A percentile compares a stretch with the other conserved stretches of the same genome.
These are phyloP conservation scores for Fallopia convolvulus DNA, from an alignment of 148 eudicot genomes.

Conservation along the genomic window DNA sequence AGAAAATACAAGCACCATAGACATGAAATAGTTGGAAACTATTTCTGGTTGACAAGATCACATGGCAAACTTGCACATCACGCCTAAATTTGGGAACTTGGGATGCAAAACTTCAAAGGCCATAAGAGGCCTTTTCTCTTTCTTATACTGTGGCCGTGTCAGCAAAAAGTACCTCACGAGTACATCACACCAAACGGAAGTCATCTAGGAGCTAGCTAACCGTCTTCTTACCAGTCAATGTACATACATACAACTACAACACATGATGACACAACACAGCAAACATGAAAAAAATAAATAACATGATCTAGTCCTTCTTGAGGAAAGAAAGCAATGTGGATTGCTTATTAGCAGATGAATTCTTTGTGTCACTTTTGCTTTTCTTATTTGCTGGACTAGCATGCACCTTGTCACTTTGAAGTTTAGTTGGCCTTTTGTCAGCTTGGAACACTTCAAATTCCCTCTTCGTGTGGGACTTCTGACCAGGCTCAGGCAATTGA, in stretches of 20 bases:
- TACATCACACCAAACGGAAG: neutral
- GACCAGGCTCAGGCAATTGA: slow-evolving; percentile 15
- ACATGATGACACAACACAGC: neutral
- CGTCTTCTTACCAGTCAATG: neutral
- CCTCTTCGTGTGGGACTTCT: slow-evolving; percentile 37
- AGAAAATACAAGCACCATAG: too few relatives aligned
- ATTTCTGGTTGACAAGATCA: too few relatives aligned
- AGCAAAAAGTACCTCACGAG: neutral
- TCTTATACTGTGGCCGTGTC: neutral
- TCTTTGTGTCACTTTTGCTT: slow-evolving; percentile 26
- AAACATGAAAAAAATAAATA: neutral
- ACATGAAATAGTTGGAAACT: too few relatives aligned
- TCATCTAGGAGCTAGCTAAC: neutral
- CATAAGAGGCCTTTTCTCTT: neutral
- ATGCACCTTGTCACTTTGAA: slow-evolving; percentile 19
- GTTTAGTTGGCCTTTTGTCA: slow-evolving; percentile 26
- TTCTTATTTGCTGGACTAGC: slow-evolving; percentile 42
- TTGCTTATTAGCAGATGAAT: slow-evolving; percentile 45
- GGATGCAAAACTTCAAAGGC: neutral
- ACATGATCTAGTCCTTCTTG: slow-evolving; percentile 35
- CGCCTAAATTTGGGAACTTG: too few relatives aligned
- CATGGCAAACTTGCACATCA: too few relatives aligned
- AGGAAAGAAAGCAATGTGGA: slow-evolving; percentile 65
- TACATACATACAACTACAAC: neutral
- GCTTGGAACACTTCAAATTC: slow-evolving; percentile 32